phyloP scores from a whole-genome alignment of 768 basidiomycete genomes.

The Suillus spraguei region DNA sequence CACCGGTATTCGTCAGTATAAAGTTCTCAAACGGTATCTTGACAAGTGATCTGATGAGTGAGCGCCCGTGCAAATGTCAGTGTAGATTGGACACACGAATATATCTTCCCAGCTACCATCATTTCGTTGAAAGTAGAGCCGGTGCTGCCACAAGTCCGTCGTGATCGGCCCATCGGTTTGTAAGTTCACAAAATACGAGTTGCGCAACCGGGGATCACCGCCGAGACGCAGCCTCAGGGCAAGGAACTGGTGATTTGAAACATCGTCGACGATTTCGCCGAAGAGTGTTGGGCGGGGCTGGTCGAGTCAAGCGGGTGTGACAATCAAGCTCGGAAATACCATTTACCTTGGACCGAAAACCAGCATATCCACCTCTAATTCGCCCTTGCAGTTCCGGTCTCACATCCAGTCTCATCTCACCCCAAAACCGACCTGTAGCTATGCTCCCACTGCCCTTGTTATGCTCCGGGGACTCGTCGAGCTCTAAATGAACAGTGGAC shows the following conservation, averaged over 20 bases:
- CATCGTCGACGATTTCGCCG: constrained; percentile 84
- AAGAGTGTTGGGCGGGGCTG: constrained; percentile 83
- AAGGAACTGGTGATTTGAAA: constrained; percentile 79
- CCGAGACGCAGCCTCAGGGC: constrained; percentile 76
- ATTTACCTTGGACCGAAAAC: constrained; percentile 80
- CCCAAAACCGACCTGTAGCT: constrained; percentile 75
- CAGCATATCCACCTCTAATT: constrained; percentile 87
- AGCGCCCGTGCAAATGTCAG: constrained; percentile 9
- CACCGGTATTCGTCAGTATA: constrained; percentile 72
- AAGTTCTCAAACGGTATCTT: constrained; percentile 85
- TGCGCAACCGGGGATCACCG: constrained; percentile 75
- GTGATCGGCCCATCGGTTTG: constrained; percentile 84
- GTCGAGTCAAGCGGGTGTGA: neutral
- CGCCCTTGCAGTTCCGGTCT: constrained; percentile 65
- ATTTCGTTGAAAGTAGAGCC: constrained; percentile 73
- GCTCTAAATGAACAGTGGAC: constrained; percentile 74
- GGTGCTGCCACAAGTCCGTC: constrained; percentile 93
- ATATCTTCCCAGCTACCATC: constrained; percentile 81
- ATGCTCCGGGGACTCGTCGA: constrained; percentile 55
- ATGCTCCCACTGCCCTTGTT: constrained; percentile 47
- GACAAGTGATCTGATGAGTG: constrained; percentile 15
- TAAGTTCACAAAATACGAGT: constrained; percentile 91
- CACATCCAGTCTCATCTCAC: constrained; percentile 73
- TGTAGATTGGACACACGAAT: constrained; percentile 53
- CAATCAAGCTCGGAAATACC: neutral